Evolutionary conservation across 164 flowering plant species (phyloP), one percentile per base, ranked within the genome.

Genomic region (Saururus chinensis): DNA sequence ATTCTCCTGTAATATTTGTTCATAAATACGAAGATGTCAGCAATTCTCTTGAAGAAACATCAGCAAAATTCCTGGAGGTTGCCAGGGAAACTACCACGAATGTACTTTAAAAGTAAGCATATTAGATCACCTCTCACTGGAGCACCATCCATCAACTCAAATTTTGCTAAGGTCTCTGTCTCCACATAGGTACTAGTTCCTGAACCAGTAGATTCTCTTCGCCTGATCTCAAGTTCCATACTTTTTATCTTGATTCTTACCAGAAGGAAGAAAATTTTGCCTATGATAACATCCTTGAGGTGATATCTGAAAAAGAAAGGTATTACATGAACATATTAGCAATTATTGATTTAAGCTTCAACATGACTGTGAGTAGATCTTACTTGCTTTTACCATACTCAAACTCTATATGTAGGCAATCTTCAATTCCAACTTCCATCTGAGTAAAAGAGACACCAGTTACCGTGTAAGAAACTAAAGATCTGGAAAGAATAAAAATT

Each of bases 401-500:
- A 62, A 91, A 91, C 79, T 91, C 98, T 60, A 91, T 91, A 69
- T 91, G 98, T 25, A 91, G 78, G 79, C 98, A 91, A 67, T 91
- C 98, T 71, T 91, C 97, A 70, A 91, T 91, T 62, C 97, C 97
- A 71, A 91, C 97, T 79, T 91, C 97, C 97, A 91, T 91, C 97
- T 91, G 82, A 70, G 75, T 54, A 20, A 55, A 55, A 55, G 24
- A 30, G 37, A 30, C 6, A 30, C 37, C 4, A 30, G 37, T 6
- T 30, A 30, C 37, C 37, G 6, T 30, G 37, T 30, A 2, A 30
- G 2, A 6, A 30, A 30, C 37, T 30, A 30, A 30, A 6, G 37
- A 30, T 30, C 37, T 30, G 2, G 2, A 30, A 30, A 30, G 37
- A 30, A 30, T 21, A 53, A n/a, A 53, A 19, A 19, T 21, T 53